phyloP scores from a whole-genome alignment of 495 filamentous ascomycete genomes.

The Lepidopterella palustris region DNA sequence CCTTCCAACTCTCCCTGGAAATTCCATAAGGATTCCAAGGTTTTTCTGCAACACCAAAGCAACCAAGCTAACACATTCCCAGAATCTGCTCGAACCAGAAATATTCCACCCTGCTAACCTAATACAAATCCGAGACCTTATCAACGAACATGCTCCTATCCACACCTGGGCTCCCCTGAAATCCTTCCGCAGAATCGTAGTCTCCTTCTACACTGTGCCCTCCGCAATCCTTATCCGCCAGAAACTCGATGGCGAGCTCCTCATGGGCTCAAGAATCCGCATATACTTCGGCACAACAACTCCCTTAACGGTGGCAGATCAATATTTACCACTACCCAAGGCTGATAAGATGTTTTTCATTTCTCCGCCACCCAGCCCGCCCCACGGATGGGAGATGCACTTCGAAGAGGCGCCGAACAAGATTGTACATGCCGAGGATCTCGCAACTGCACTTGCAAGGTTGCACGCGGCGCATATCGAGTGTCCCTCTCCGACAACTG shows the following conservation, averaged over 20 bases:
- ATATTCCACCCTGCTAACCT: slow-evolving; percentile 77
- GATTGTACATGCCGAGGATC: slow-evolving; percentile 83
- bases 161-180: slow-evolving; percentile 88
- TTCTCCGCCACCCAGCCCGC: slow-evolving; percentile 82
- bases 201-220: slow-evolving; percentile 69
- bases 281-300: slow-evolving; percentile 89
- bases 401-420: slow-evolving; percentile 91
- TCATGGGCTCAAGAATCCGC: slow-evolving; percentile 63
- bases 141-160: slow-evolving; percentile 61
- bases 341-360: slow-evolving; percentile 94
- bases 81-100: slow-evolving; percentile 67
- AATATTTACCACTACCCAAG: slow-evolving; percentile 75
- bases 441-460: slow-evolving; percentile 68
- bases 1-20: too few relatives aligned
- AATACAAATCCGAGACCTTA: slow-evolving; percentile 63
- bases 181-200: slow-evolving; percentile 85
- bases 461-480: slow-evolving; percentile 31
- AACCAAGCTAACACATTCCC: slow-evolving; percentile 8
- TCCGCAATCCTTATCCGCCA: slow-evolving; percentile 67
- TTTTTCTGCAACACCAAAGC: neutral
- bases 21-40: slow-evolving; percentile 38
- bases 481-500: slow-evolving; percentile 29
- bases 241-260: slow-evolving; percentile 60
- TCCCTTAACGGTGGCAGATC: slow-evolving; percentile 52
- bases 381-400: slow-evolving; percentile 86